Evolutionary conservation across 2,329 filamentous ascomycete genomes (phyloP), one percentile per base, ranked within the genome.

Genomic region (Pseudopithomyces chartarum): DNA sequence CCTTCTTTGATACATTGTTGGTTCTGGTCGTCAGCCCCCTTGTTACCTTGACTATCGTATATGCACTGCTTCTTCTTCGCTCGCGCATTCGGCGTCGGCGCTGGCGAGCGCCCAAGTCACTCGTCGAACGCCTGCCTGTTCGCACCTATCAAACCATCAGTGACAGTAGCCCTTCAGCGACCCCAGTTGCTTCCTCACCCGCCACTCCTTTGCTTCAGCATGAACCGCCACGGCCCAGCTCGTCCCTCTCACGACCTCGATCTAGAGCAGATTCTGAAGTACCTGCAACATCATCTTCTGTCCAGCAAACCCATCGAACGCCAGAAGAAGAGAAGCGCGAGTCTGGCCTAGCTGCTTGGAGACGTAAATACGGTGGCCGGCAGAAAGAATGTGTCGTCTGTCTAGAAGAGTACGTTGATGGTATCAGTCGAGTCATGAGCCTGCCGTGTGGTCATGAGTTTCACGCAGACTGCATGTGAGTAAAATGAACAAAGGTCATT

Each of bases 381-480:
- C 87, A 89, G 73, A 87, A 92, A 8, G 95, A 99, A 75, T 99
- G 95, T 72, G 94, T 97, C 12, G 94, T 99, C 2, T 99, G 95
- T 68, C 80, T 99, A 33, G 95, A 99, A 72, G 95, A 99, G 73
- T 99, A 98, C 70, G 83, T 97, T 20, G 93, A 97, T 75, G 95
- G 95, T 38, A 88, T 97, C 67, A 97, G 92, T 74, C 87, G 87
- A 69, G 94, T 99, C 38, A 99, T 99, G 95, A 96, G 92, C 71
- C 79, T 99, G 57, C 95, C 95, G 8, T 99, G 95, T 77, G 95
- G 95, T 34, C 95, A 99, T 74, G 95, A 99, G 71, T 99, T 98
- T 76, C 95, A 99, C 76, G 94, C 84, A 26, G 92, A 96, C 73
- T 99, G 95, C 92, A 98, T 99, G 92, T 96, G 80, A 89, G 92